Conservation (phyloP, 2,329 filamentous ascomycete species). For the Botrytis hyacinthi region DNA sequence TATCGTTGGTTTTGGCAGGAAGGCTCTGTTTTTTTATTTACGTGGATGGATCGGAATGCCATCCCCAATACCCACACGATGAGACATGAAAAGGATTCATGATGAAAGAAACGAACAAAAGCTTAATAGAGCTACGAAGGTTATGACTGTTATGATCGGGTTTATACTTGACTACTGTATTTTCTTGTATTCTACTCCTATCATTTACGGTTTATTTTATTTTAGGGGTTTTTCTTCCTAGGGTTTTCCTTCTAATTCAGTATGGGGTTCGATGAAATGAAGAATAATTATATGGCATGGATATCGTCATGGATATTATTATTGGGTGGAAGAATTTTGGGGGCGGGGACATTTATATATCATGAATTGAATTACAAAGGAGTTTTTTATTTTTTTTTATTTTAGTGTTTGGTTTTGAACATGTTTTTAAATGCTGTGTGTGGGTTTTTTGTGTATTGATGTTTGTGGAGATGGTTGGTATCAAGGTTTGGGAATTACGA, state of each 20-base stretch:
- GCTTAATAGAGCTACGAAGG: conserved; percentile 20
- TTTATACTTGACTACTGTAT: conserved; percentile 19
- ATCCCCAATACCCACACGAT: conserved; percentile 2
- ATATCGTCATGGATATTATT: neutral
- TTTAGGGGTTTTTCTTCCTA: neutral
- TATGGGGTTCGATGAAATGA: neutral
- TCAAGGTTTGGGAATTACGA: no score
- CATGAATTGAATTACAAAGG: conserved; percentile 2
- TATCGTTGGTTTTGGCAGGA: conserved; percentile 4
- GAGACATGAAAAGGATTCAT: conserved; percentile 1
- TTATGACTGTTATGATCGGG: conserved; percentile 21
- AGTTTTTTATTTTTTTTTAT: neutral
- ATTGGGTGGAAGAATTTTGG: neutral
- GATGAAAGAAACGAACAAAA: conserved; percentile 15
- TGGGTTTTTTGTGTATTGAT: neutral
- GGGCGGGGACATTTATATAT: neutral
- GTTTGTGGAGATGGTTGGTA: neutral
- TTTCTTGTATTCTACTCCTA: conserved; percentile 21
- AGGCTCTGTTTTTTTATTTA: neutral
- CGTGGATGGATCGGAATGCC: neutral
- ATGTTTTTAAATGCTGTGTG: neutral
- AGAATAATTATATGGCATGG: conserved; percentile 6
- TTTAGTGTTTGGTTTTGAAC: neutral
- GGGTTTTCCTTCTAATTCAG: neutral
- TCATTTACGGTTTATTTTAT: conserved; percentile 15